Conservation (phyloP, 257 asterid genomes). For the Salvia hispanica region DNA sequence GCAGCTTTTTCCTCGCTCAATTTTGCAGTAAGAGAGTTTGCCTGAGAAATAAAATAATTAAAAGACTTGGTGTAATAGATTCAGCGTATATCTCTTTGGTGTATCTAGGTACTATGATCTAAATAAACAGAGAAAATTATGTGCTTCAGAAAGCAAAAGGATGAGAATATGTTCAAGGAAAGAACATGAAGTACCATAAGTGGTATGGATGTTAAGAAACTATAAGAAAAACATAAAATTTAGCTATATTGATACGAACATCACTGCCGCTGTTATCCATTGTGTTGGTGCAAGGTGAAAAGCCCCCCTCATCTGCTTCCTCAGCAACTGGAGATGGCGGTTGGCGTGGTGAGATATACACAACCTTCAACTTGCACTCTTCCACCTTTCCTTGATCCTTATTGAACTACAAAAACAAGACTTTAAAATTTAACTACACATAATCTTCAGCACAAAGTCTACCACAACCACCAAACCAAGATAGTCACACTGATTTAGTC, state of each 20-base stretch:
- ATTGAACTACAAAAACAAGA: constrained; percentile 49
- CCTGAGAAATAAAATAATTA: constrained; percentile 47
- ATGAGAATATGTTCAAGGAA: neutral
- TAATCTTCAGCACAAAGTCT: neutral
- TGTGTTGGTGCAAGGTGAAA: constrained; percentile 45
- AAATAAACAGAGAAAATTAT: constrained; percentile 29
- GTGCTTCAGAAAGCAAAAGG: neutral
- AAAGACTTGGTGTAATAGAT: constrained; percentile 6
- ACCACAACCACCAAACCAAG: constrained; percentile 6
- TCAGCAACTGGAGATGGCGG: constrained; percentile 76
- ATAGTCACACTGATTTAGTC: neutral
- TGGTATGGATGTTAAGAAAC: constrained; percentile 5
- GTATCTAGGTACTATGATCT: neutral
- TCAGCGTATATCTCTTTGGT: neutral
- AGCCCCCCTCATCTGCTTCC: constrained; percentile 66
- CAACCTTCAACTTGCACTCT: constrained; percentile 75
- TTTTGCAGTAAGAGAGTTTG: constrained; percentile 57
- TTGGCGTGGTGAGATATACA: constrained; percentile 61
- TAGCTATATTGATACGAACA: constrained; percentile 27
- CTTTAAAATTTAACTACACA: constrained; percentile 1
- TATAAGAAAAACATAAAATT: constrained; percentile 9
- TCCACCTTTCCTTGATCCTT: constrained; percentile 68
- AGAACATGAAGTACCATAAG: constrained; percentile 7
- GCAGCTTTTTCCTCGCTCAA: constrained; percentile 69
- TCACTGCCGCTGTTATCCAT: constrained; percentile 43